Percentiles rank a stretch among this genome's conserved stretches.
Evolutionary conservation across 371 early-diverging fungal genomes (phyloP).

Genomic region (Mucor irregularis): DNA sequence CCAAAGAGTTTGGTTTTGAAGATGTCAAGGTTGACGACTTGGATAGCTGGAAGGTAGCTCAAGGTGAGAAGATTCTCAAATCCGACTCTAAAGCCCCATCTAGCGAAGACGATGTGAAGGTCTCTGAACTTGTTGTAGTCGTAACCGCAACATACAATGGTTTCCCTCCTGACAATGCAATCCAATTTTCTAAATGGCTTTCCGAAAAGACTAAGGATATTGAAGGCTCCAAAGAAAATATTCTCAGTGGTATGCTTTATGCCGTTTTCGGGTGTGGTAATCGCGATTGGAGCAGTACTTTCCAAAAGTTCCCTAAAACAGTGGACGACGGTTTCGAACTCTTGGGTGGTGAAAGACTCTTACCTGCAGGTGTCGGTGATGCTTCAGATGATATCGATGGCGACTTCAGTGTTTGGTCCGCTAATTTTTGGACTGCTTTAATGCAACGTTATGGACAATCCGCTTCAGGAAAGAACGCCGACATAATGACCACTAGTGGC

Average conservation of each 20-base stretch:
- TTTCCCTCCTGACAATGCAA: conserved; percentile 45
- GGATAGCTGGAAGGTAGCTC: conserved; percentile 33
- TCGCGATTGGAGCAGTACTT: conserved; percentile 42
- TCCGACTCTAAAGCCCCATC: neutral
- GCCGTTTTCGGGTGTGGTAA: conserved; percentile 43
- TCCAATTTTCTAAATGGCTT: conserved; percentile 28
- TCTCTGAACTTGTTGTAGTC: conserved; percentile 30
- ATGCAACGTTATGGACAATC: neutral
- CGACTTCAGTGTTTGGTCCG: conserved; percentile 28
- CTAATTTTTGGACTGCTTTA: conserved; percentile 2
- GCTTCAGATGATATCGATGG: conserved; percentile 45
- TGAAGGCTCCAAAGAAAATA: neutral
- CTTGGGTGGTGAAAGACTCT: conserved; percentile 39
- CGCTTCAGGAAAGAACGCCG: neutral
- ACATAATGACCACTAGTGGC: conserved; percentile 1
- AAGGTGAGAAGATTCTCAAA: conserved; percentile 1
- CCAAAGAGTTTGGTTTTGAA: conserved; percentile 33
- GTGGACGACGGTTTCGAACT: conserved; percentile 27
- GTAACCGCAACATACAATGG: conserved; percentile 36
- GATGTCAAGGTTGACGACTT: conserved; percentile 22
- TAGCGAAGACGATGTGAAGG: conserved; percentile 7
- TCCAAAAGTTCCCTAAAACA: conserved; percentile 38
- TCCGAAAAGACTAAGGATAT: neutral
- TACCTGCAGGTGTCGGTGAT: conserved; percentile 33
- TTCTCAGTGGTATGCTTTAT: conserved; percentile 15